Conservation (phyloP, 148 eudicot genomes). For the Suaeda aralocaspica region DNA sequence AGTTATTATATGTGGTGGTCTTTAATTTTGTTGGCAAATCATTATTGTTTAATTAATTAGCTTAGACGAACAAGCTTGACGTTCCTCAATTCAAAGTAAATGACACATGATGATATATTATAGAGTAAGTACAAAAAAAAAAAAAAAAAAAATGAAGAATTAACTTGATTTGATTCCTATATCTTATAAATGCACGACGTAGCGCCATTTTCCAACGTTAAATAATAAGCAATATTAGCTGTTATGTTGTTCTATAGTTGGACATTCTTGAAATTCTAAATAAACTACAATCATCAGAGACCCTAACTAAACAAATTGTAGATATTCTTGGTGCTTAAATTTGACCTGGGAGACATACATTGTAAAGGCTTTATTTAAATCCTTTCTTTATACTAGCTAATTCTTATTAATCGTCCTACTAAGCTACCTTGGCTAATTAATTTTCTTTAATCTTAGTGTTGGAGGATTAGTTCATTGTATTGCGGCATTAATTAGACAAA, state of each 20-base stretch:
- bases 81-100: background rate
- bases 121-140: too few relatives aligned
- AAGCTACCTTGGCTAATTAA: too few relatives aligned
- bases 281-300: conserved; percentile 11
- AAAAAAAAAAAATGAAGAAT: too few relatives aligned
- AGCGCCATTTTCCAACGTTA: conserved; percentile 27
- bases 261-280: conserved; percentile 19
- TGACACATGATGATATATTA: too few relatives aligned
- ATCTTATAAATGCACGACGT: conserved; percentile 24
- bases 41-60: too few relatives aligned
- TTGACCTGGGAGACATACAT: conserved; percentile 5
- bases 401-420: too few relatives aligned
- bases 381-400: background rate
- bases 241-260: conserved; percentile 27
- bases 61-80: too few relatives aligned
- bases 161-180: conserved; percentile 26
- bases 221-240: conserved; percentile 23
- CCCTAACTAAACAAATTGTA: background rate
- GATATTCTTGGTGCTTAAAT: background rate
- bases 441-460: too few relatives aligned
- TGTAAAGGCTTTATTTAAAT: background rate
- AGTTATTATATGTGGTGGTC: too few relatives aligned
- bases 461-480: background rate
- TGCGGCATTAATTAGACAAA: background rate
- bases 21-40: too few relatives aligned